Percentiles rank a stretch among this genome's conserved stretches.
phyloP scores from a whole-genome alignment of 805 yeast species.

The Metschnikowia santaceciliae region DNA sequence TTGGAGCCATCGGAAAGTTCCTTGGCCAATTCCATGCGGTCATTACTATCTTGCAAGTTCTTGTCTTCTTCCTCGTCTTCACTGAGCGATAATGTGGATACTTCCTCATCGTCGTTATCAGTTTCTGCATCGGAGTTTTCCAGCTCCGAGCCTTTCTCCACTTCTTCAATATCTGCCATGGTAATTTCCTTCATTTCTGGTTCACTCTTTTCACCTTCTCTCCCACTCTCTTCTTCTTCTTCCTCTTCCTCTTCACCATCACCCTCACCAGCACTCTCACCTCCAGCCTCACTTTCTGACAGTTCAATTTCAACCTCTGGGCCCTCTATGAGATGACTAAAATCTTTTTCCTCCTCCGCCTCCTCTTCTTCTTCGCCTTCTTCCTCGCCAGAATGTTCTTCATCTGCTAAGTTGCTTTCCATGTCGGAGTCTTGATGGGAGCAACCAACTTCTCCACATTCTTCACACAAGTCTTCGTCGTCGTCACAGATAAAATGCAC shows the following conservation, averaged over 20 bases:
- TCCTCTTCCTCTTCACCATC: conserved; percentile 22
- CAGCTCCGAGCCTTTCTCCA: conserved; percentile 19
- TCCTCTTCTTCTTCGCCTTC: background rate
- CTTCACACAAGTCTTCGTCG: conserved; percentile 16
- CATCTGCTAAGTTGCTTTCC: conserved; percentile 14
- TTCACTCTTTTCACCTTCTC: background rate
- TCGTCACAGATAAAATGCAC: conserved; percentile 36
- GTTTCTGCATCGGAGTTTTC: conserved; percentile 22
- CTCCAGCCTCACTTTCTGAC: conserved; percentile 19
- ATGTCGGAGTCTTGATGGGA: conserved; percentile 11
- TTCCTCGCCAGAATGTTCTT: background rate
- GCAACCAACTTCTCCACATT: conserved; percentile 19
- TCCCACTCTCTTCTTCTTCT: conserved; percentile 9
- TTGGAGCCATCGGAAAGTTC: conserved; percentile 36
- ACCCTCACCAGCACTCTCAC: conserved; percentile 14
- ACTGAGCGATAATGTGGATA: conserved; percentile 16
- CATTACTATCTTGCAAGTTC: conserved; percentile 5
- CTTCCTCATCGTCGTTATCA: conserved; percentile 17
- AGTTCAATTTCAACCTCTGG: conserved; percentile 8
- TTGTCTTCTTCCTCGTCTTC: conserved; percentile 20
- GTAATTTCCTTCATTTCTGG: conserved; percentile 23
- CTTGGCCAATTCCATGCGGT: conserved; percentile 30
- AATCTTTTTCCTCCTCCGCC: conserved; percentile 2
- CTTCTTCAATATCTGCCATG: conserved; percentile 23
- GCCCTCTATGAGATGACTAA: conserved; percentile 10